Base-by-base conservation (phyloP, 768 basidiomycete species). In the Termitomyces titanicus region DNA sequence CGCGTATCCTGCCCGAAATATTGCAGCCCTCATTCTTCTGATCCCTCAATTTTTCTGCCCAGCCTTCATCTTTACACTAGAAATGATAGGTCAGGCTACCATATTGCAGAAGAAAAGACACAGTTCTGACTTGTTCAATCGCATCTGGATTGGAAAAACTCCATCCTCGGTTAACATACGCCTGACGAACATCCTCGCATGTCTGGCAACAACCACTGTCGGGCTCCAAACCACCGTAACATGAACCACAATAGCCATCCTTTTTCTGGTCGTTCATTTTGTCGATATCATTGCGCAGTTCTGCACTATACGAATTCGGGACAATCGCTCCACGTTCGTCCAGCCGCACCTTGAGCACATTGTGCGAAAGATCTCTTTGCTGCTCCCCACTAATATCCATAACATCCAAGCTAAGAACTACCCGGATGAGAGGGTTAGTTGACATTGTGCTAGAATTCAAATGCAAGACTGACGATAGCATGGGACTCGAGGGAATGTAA, bases 371-470 rank as follows among this genome's bases (percentile, higher is more conserved):
- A 65, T 98, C 93, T 55, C 88, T 80, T 68, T 98, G 96, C 27
- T 89, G 84, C 76, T 98, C 97, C 25, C 97, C 97, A 55, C 90
- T 92, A 56, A 99, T 97, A 66, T 99, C 97, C 92, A 98, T 95
- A 50, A 98, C 85, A 71, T 99, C 97, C 51, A 98, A 74, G 68
- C 92, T 95, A 51, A 99, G 81, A 45, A 99, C 96, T 99, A 64
- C 37, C 27, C 31, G 17, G 25, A 51, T 55, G 17, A 25, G 55
- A 31, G 52, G 9, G n/a, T 35, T 11, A 43, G 34, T 29, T 33
- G 22, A 40, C 37, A 44, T 11, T 22, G 39, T 39, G 27, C 12
- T 12, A 24, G 53, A 60, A 50, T 47, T 1, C 47, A 45, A 34
- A 31, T 24, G 29, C 18, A 53, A 42, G 29, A 81, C 94, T 76